Evolutionary conservation across 78 protist species (phyloP).

Genomic region (Dictyostelium brefeldianum): DNA sequence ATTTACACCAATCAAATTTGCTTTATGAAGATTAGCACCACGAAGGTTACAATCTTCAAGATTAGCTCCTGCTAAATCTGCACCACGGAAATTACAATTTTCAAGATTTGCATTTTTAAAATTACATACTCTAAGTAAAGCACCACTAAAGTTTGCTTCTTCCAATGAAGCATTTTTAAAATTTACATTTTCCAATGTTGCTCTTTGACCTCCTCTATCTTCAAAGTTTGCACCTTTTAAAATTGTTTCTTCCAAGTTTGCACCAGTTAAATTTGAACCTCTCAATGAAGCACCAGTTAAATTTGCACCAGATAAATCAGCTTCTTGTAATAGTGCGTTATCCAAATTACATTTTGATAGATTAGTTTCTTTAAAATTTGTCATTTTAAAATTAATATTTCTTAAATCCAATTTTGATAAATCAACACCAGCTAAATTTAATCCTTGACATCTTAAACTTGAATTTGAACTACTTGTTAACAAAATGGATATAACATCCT

Average conservation of each 20-base stretch:
- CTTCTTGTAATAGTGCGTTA: conserved; percentile 77
- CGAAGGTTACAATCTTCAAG: conserved; percentile 78
- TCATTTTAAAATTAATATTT: conserved; percentile 87
- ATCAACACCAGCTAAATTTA: conserved; percentile 81
- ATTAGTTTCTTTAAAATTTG: conserved; percentile 78
- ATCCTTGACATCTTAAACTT: conserved; percentile 83
- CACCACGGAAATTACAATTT: conserved; percentile 87
- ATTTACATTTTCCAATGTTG: conserved; percentile 75
- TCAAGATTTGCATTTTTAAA: conserved; percentile 76
- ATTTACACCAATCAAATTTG: conserved; percentile 86
- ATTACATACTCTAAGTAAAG: conserved; percentile 81
- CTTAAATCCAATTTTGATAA: conserved; percentile 79
- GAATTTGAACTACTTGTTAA: conserved; percentile 76
- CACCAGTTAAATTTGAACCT: conserved; percentile 80
- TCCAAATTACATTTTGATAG: conserved; percentile 80
- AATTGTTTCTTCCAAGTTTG: conserved; percentile 56
- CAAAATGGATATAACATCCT: conserved; percentile 82
- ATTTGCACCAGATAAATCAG: conserved; percentile 72
- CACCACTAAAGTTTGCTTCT: conserved; percentile 85
- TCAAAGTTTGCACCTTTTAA: conserved; percentile 82
- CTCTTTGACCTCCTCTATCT: conserved; percentile 86
- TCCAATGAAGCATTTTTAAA: conserved; percentile 74
- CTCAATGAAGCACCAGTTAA: conserved; percentile 62
- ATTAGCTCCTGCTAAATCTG: conserved; percentile 86
- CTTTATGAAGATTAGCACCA: conserved; percentile 87